phyloP scores from a whole-genome alignment of 805 yeast species.

The Lachancea fermentati region DNA sequence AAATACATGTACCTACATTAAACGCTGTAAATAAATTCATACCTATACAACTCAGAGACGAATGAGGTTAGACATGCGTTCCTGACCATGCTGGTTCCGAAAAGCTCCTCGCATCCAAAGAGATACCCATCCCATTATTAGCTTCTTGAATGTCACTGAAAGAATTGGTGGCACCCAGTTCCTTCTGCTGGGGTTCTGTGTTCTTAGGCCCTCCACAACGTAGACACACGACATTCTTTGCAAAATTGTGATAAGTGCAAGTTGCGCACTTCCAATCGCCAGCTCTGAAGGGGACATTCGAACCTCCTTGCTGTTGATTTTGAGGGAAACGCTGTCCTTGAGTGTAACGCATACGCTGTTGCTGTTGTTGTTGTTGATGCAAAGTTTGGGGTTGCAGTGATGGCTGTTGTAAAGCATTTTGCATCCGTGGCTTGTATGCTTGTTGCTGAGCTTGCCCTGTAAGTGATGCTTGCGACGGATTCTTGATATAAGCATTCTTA shows the following conservation, averaged over 20 bases:
- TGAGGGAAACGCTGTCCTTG: slow-evolving; percentile 8
- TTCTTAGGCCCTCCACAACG: slow-evolving; percentile 75
- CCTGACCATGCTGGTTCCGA: slow-evolving; percentile 22
- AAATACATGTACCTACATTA: neutral
- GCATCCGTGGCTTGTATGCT: slow-evolving; percentile 5
- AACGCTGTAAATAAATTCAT: neutral
- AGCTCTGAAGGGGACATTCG: slow-evolving; percentile 84
- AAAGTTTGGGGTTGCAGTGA: slow-evolving; percentile 12
- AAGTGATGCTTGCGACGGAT: slow-evolving; percentile 13
- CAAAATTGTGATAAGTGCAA: slow-evolving; percentile 87
- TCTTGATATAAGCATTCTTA: slow-evolving; percentile 12
- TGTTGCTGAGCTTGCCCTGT: slow-evolving; percentile 8
- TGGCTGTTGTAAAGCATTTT: slow-evolving; percentile 8
- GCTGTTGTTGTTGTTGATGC: slow-evolving; percentile 13
- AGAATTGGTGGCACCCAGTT: slow-evolving; percentile 9
- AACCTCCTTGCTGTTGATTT: slow-evolving; percentile 31
- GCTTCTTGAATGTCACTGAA: slow-evolving; percentile 6
- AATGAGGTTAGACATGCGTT: neutral
- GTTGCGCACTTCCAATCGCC: slow-evolving; percentile 92
- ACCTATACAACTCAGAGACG: neutral
- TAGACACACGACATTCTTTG: slow-evolving; percentile 79
- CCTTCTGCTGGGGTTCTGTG: slow-evolving; percentile 13
- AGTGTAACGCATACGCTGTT: slow-evolving; percentile 9
- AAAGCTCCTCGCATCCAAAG: slow-evolving; percentile 18
- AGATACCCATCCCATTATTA: slow-evolving; percentile 17